Base-by-base conservation (phyloP, 2,329 filamentous ascomycete genomes). In the Aureobasidium sp. region DNA sequence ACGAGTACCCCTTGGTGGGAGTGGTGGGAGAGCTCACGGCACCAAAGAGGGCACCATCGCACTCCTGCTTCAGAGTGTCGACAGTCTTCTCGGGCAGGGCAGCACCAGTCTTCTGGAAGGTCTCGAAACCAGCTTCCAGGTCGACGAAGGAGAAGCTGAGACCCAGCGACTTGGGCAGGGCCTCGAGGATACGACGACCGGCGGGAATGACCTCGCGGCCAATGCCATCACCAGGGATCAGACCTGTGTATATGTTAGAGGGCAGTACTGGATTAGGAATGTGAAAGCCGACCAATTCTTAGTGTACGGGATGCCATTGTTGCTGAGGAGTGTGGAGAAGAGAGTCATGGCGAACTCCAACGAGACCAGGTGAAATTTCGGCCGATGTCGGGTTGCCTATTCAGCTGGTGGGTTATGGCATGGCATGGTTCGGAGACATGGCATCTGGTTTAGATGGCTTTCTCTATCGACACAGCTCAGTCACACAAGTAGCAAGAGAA, bases 181-280 rank as follows among this genome's bases (percentile, higher is more conserved):
- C 89, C 80, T 99, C 93, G 72, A 99, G 89, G 69, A 97, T 81
- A 66, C 89, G 88, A 70, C 91, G 90, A 57, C 93, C 94, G 60
- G 94, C 84, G 67, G 94, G 94, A 76, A 99, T 97, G 75, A 99
- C 94, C 79, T 99, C 94, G 74, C 90, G 90, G 78, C 94, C 94
- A 78, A 99, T 99, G 77, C 94, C 94, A 79, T 99, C 94, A 73
- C 94, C 94, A 70, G 94, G 90, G 74, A 99, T 97, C 70, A 97
- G 89, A 75, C 92, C 92, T 96, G 67, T 42, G 29, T 44, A 62
- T 63, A 65, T 54, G 53, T 60, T 17, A 57, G 15, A 44, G 22
- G 5, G 19, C 48, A 29, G 27, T 33, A 14, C 40, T 40, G 37
- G 19, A 42, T 42, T 56, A 27, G 45, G 58, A 52, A 61, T 52